These are phyloP conservation scores for Eucalyptus sp. DNA, from an alignment of 345 rosid species.

Conservation along the genomic window DNA sequence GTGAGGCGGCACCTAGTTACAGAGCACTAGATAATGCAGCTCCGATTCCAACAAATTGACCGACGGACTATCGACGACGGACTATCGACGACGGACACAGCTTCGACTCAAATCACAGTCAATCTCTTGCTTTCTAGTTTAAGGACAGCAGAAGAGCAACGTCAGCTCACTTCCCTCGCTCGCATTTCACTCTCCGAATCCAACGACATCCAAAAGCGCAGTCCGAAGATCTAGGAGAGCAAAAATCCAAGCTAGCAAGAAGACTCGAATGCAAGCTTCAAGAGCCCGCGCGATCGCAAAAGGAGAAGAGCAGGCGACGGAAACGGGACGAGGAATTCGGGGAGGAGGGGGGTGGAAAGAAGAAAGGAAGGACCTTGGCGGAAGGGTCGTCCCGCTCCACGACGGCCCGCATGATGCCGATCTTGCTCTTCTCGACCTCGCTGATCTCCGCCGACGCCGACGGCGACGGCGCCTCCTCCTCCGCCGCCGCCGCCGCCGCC, in stretches of 20 bases:
- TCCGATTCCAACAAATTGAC: neutral
- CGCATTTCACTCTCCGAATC: neutral
- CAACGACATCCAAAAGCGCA: neutral
- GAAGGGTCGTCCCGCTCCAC: constrained; percentile 66
- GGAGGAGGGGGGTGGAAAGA: neutral
- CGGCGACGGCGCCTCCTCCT: neutral
- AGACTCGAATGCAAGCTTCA: too few species aligned
- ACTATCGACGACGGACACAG: neutral
- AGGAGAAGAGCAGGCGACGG: neutral
- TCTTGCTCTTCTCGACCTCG: constrained; percentile 66
- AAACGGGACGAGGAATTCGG: neutral
- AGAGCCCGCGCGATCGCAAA: neutral
- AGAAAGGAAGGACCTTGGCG: constrained; percentile 33
- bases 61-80: neutral
- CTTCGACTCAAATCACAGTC: neutral
- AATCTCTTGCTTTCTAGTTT: neutral
- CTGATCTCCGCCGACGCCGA: constrained; percentile 5
- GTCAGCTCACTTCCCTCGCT: neutral
- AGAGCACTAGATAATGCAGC: neutral
- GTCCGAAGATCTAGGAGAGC: neutral
- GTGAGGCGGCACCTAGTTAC: neutral
- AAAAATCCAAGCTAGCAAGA: neutral
- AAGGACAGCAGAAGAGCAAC: neutral
- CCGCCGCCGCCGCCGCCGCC: neutral
- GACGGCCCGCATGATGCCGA: constrained; percentile 71